Evolutionary conservation across 169 alveolate species (phyloP), one percentile per base, ranked within the genome.

Genomic region (Plasmodium coatneyi): DNA sequence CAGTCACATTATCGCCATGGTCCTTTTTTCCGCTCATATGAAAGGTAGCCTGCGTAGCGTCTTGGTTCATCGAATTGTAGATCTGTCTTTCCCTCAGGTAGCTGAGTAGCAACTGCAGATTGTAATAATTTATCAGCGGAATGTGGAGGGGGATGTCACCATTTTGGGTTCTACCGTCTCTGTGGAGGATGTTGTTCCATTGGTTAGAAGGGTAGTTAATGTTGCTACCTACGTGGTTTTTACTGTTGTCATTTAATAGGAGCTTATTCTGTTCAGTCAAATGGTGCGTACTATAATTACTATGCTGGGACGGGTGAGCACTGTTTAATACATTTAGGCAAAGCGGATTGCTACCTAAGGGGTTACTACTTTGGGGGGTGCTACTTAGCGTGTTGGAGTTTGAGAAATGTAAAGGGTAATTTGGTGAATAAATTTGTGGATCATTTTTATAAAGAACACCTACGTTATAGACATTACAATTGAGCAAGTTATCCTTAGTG

Each of bases 101-200:
- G 60, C 76, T 86, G 56, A 86, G 80, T 28, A 86, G 32, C 32
- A 86, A 36, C 22, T 86, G 93, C 22, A 86, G n/a, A 70, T 86
- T 86, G 70, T 86, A 86, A 56, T 86, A 86, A 78, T 86, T 70
- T 32, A 34, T 76, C 14, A 86, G n/a, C 1, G 93, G 81, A 36
- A 49, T n/a, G 36, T 14, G 71, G 46, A 36, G 22, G 41, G 43
- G 54, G 30, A 16, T 72, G 28, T 12, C 3, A 30, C 19, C 7
- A 22, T 76, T 86, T n/a, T 7, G 70, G 12, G 36, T 49, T 52
- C 32, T 41, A 76, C 66, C 66, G 78, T 72, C 93, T 74, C 43
- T 86, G 9, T 12, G 87, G 32, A 39, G 16, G 36, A 52, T 49
- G 41, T 49, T 43, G 70, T 86, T 74, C 70, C 74, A 39, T 49